Base-by-base conservation (phyloP, 202 grass and related monocot species). In the Panicum hallii region DNA sequence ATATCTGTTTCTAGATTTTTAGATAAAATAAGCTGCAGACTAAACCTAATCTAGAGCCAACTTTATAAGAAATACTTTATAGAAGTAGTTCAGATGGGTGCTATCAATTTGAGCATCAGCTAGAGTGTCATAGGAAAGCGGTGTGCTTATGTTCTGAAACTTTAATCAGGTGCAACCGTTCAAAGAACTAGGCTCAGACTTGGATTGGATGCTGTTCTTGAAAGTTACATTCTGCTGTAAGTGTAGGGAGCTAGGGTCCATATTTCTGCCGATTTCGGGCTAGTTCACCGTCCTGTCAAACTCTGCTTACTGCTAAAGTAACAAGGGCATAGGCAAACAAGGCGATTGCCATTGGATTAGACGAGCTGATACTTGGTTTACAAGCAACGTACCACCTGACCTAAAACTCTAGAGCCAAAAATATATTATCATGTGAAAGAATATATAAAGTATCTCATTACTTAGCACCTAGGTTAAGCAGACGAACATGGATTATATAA, bases 251-350 rank as follows among this genome's bases (percentile, higher is more conserved):
- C 32, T 32, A 32, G 32, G 32, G 32, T 32, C 32, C 32, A 32
- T 32, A 10, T 9, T 54, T 41, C 3, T 67, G 49, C 46, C 16
- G 7, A 28, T 54, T 40, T 14, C 7, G 15, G 2, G 26, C 61
- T 32, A 60, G 62, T 48, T 46, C n/a, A 60, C 73, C 42, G 50
- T 84, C 23, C 63, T 62, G 65, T 52, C 74, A 62, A 58, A 70
- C 41, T 70, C 50, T 71, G 43, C 54, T 28, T 50, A 61, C 63
- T 47, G 61, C 4, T 46, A 15, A 62, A 50, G 11, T 47, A 40
- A 55, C 1, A 56, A 56, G 19, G 17, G 19, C 7, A 62, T 50
- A 4, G 6, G 8, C 8, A 26, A 12, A 50, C 53, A 52, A 70
- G 22, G 36, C 26, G 5, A 9, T 54, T 5, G n/a, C 57, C 9